Evolutionary conservation across 306 rosid genomes (phyloP), one percentile per base, ranked within the genome.

Genomic region (Castanea crenata): DNA sequence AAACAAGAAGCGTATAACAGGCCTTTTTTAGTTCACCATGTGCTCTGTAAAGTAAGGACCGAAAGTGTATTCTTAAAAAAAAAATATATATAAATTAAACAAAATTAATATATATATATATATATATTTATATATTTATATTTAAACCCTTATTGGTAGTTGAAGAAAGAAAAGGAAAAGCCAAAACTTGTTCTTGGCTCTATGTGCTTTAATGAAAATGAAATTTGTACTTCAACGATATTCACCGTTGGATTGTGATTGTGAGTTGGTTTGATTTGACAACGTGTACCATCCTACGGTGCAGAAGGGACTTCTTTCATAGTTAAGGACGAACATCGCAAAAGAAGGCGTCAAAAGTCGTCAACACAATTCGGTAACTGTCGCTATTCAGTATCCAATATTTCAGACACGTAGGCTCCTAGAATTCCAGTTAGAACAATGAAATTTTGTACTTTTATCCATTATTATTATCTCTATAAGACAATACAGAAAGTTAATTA

Each of bases 41-140:
- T 81, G 83, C 79, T 25, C 55, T 72, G 51, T 41, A 84, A 81
- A 85, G 83, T 34, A 35, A 64, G 51, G 72, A 76, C 79, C 74
- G 79, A 73, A 84, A 84, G 81, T 76, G 3, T 71, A 49, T 11
- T 15, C 46, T 41, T 7, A 34, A 34, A 34, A 0, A 49, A 25
- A 1, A 25, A 1, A 46, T 46, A 41, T 41, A 1, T 44, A 62
- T 32, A 21, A 32, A 35, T 16, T 8, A 32, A 32, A 5, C 75
- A 79, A 61, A 55, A 44, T 75, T 5, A 10, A 23, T 3, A 31
- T n/a, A 21, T 0, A 32, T 32, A 32, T 4, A 34, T 35, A 5
- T 35, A 35, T 35, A 38, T 1, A 35, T 35, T 5, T 6, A 6
- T 35, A 1, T 7, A 38, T 38, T 6, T 38, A 34, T 34, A 6